Evolutionary conservation across 352 stramenopile species (phyloP), one percentile per base, ranked within the genome.

Genomic region (Pythium vanterpoolii): DNA sequence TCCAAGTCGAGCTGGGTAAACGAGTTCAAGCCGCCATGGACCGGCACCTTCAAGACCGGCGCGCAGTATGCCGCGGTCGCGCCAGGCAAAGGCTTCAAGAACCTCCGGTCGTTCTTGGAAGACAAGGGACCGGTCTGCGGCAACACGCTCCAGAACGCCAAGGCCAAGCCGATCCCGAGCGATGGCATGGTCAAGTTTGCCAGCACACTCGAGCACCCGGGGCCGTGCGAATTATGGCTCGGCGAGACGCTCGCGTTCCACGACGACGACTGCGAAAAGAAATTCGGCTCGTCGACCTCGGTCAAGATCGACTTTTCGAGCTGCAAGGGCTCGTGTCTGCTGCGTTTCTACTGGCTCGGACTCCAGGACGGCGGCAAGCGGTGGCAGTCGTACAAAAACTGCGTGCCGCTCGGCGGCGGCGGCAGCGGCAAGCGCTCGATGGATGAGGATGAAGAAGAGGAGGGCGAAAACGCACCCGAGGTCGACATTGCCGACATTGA

Each of bases 271-370:
- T 70, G 62, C 43, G 57, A 60, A 14, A 61, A 59, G 34, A 40
- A 45, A 23, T 62, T 62, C 30, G 55, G 55, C 33, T 62, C 55
- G 55, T 33, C 61, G 2, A 34, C 36, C 18, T 36, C 27, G 5
- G 48, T 70, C 39, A 27, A 27, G 18, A 47, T 70, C 21, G 40
- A 70, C 42, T 70, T 61, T 36, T 70, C 62, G 9, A 43, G 23
- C 13, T 70, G 62, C 59, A 44, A 23, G 28, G 49, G 49, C 14
- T 33, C 16, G 4, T 63, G 50, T 46, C 48, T 64, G 40, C 45
- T 67, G 10, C 57, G 49, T 33, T 68, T 63, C 54, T 64, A 68
- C 64, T 67, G 64, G 64, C 64, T 71, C 47, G 57, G 33, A 4
- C 50, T 71, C 30, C 58, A 71, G 23, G 51, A 67, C 39, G n/a